Evolutionary conservation across 352 stramenopile species (phyloP), one percentile per base, ranked within the genome.

Genomic region (Phytophthora uliginosa): DNA sequence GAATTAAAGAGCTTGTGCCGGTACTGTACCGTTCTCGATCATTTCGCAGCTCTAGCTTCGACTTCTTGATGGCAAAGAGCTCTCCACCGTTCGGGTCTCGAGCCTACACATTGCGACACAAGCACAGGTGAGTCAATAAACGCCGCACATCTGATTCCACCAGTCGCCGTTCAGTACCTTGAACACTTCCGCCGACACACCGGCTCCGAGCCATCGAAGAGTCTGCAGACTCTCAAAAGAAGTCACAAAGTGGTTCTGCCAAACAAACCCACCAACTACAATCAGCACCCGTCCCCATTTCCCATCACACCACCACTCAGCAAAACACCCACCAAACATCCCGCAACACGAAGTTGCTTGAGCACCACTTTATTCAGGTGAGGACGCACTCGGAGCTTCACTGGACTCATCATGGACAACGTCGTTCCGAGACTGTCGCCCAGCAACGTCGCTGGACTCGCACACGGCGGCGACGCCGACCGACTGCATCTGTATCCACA

Each of bases 51-150:
- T 85, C 82, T 55, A 83, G 78, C 59, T 92, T 94, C 1, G 88
- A 94, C 62, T 91, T 95, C 64, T 96, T 96, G n/a, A 96, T 70
- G 7, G 90, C 90, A 59, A 84, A 96, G 18, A 84, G 36, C 22
- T 63, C 36, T 26, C 81, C 69, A 36, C 79, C 50, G 4, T 76
- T 66, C 52, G 59, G 55, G 33, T 86, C 87, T 56, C 73, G 78
- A 45, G 77, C 82, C 83, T 91, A 50, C 7, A 38, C 18, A 51
- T 20, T 47, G 38, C 15, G n/a, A 47, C 38, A 20, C 38, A 47
- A 47, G 3, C 18, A 66, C 13, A 13, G 61, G 40, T 48, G 26
- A 55, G 33, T 74, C 59, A 57, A 55, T 56, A 20, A 4, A 3
- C 31, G 13, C 24, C 63, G 6, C 42, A 7, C 45, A 24, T 45